Evolutionary conservation across 192 early-diverging fungal genomes (phyloP), one percentile per base, ranked within the genome.

Genomic region (Coemansia sp.): DNA sequence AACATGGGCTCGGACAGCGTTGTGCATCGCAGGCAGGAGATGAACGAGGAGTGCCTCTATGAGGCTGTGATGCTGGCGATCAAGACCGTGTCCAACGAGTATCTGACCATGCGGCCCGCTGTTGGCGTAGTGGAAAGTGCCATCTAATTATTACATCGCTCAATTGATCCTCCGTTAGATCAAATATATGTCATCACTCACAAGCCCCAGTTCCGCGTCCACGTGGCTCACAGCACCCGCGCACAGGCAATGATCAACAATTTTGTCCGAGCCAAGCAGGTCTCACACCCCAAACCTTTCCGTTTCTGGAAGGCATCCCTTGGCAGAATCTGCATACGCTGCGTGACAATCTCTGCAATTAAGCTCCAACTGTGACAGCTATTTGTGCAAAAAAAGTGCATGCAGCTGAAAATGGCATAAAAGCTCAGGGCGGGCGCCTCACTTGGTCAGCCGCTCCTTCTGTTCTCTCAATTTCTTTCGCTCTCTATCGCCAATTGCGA

Each of bases 11-110:
- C 67, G 0, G 76, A 83, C 69, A 70, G 67, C 61, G 70, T 58
- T 4, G 69, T 73, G 59, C 75, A 78, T 61, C 81, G 75, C 61
- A 66, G 37, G 59, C 73, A 78, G 65, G 69, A 78, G 64, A 78
- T 83, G 74, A 83, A 78, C 62, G 81, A 83, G 52, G 81, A 78
- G 62, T 83, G 76, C n/a, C 53, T 83, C 60, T 72, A 72, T 56
- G 81, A 83, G 45, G 68, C 81, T 0, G 81, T 78, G 22, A 78
- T 83, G 81, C 74, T 83, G 58, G 76, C 72, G 11, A 73, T 83
- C 29, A 78, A 83, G 70, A 62, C 73, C 12, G 45, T 83, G 60
- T 71, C 65, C 44, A 76, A 78, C 70, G 81, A 83, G 73, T 83
- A 83, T 43, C 69, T 82, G 71, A 65, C 73, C 20, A 81, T 62